Percentiles rank a stretch among this genome's conserved stretches.
Conservation (phyloP, 106 monocot genomes). For the Alisma plantagoaquatica region DNA sequence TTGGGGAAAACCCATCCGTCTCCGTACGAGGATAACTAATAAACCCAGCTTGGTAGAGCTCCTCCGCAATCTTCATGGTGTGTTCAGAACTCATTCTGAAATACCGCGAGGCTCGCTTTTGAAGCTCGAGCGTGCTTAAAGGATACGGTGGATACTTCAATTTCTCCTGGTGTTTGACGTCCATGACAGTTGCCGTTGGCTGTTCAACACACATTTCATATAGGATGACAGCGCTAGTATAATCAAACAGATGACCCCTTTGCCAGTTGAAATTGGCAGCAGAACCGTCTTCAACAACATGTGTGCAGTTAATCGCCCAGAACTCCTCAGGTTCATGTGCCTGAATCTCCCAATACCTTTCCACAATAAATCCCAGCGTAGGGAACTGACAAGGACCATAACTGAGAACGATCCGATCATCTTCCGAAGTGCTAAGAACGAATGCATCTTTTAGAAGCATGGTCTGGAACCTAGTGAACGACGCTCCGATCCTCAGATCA, state of each 20-base stretch:
- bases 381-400: conserved; percentile 99
- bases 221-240: conserved; percentile 61
- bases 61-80: conserved; percentile 96
- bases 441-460: conserved; percentile 89
- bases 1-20: conserved; percentile 82
- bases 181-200: conserved; percentile 76
- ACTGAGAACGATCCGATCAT: conserved; percentile 70
- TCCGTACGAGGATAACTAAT: conserved; percentile 99
- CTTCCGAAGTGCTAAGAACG: conserved; percentile 58
- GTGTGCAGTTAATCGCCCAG: conserved; percentile 91
- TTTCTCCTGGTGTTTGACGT: conserved; percentile 72
- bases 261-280: conserved; percentile 75
- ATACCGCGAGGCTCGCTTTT: conserved; percentile 97
- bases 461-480: conserved; percentile 97
- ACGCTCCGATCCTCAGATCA: conserved; percentile 92
- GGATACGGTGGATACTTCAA: conserved; percentile 97
- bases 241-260: conserved; percentile 87
- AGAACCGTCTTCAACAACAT: conserved; percentile 70
- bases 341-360: conserved; percentile 95
- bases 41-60: conserved; percentile 95
- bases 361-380: conserved; percentile 96
- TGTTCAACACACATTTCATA: conserved; percentile 98
- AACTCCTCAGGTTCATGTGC: conserved; percentile 96
- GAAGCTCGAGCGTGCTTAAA: conserved; percentile 84
- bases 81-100: conserved; percentile 95